phyloP scores from a whole-genome alignment of 495 filamentous ascomycete genomes.

The Penicillium ochrochloron region DNA sequence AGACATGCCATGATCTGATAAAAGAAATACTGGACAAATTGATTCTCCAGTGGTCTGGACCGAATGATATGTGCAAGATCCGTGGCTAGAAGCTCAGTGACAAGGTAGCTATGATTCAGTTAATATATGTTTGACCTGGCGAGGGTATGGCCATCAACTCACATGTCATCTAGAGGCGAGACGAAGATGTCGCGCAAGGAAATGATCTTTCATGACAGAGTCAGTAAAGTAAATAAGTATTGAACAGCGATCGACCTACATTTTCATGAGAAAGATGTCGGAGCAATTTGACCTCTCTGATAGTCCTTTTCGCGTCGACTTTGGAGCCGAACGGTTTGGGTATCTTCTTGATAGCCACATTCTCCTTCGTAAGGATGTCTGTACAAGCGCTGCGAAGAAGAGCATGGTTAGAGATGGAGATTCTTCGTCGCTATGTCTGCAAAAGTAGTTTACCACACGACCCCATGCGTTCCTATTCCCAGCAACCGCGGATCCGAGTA shows the following conservation, averaged over 20 bases:
- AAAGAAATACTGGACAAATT: slow-evolving; percentile 99
- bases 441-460: not conserved
- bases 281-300: slow-evolving; percentile 5
- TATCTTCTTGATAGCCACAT: not conserved
- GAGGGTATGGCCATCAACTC: not conserved
- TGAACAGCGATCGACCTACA: not conserved
- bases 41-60: slow-evolving; percentile 93
- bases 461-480: not conserved
- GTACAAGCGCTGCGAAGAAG: not conserved
- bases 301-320: not conserved
- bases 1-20: slow-evolving; percentile 89
- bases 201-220: not conserved
- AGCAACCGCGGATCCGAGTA: slow-evolving; percentile 3
- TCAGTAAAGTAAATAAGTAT: not conserved
- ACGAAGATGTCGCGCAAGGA: slow-evolving; percentile 4
- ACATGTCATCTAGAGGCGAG: slow-evolving; percentile 4
- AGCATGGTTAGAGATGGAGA: not conserved
- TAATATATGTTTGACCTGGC: not conserved
- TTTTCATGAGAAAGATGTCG: slow-evolving; percentile 4
- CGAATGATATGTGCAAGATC: slow-evolving; percentile 95
- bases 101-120: slow-evolving; percentile 75
- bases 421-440: not conserved
- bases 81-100: slow-evolving; percentile 95
- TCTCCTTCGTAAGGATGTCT: not conserved
- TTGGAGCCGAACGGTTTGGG: not conserved